phyloP scores from a whole-genome alignment of 345 rosid genomes.

The Hibiscus mutabilis region DNA sequence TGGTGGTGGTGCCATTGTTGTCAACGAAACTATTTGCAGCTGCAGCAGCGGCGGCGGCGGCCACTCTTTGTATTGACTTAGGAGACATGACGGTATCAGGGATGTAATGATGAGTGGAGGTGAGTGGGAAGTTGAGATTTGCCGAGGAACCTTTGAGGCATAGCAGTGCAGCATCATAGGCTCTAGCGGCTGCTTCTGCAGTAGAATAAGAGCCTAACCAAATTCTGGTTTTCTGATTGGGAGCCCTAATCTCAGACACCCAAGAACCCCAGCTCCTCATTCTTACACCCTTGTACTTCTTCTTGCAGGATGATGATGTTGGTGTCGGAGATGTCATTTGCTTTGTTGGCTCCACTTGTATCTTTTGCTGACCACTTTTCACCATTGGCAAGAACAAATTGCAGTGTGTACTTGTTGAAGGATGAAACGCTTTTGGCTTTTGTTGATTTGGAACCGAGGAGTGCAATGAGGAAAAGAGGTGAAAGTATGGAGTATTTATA shows the following conservation, averaged over 20 bases:
- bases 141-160: slow-evolving; percentile 85
- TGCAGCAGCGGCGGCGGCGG: slow-evolving; percentile 45
- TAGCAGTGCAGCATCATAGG: slow-evolving; percentile 92
- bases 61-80: slow-evolving; percentile 74
- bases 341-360: slow-evolving; percentile 27
- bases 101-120: slow-evolving; percentile 26
- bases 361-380: slow-evolving; percentile 42
- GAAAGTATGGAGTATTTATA: slow-evolving; percentile 30
- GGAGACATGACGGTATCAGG: slow-evolving; percentile 64
- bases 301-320: slow-evolving; percentile 24
- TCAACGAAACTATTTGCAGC: slow-evolving; percentile 40
- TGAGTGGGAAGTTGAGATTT: slow-evolving; percentile 72
- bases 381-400: slow-evolving; percentile 34
- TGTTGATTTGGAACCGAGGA: background rate
- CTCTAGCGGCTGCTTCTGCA: slow-evolving; percentile 94
- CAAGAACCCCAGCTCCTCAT: slow-evolving; percentile 99
- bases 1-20: slow-evolving; percentile 5
- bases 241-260: slow-evolving; percentile 98
- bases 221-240: slow-evolving; percentile 89
- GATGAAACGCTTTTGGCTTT: background rate
- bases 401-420: slow-evolving; percentile 1
- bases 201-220: slow-evolving; percentile 99
- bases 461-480: slow-evolving; percentile 3
- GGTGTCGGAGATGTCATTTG: slow-evolving; percentile 22
- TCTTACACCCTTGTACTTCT: slow-evolving; percentile 90